Conservation (phyloP, 2,329 filamentous ascomycete species). For the Rutstroemia sp. region DNA sequence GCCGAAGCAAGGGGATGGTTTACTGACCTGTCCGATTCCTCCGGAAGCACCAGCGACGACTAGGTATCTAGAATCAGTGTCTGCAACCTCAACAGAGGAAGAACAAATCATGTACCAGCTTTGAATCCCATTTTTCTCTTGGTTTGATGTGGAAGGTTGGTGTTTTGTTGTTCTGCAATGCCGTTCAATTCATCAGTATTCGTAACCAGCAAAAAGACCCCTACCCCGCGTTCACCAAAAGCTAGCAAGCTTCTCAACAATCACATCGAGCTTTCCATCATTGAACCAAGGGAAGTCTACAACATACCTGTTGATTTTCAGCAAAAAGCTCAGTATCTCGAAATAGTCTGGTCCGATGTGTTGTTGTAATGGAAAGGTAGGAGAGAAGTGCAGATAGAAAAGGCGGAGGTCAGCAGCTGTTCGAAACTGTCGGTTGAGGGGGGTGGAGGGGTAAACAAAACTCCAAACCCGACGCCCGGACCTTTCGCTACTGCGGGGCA, state of each 20-base stretch:
- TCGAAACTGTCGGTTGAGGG: not conserved
- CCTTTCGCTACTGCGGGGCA: conserved; percentile 11
- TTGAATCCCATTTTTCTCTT: conserved; percentile 45
- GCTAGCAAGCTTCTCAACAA: not conserved
- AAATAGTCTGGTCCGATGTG: not conserved
- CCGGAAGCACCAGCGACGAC: conserved; percentile 92
- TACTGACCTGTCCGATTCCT: conserved; percentile 89
- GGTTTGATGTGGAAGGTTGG: not conserved
- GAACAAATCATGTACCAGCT: conserved; percentile 41
- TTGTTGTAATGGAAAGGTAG: no score
- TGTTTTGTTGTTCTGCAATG: not conserved
- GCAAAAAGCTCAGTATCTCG: not conserved
- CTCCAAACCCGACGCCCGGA: not conserved
- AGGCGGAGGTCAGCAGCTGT: not conserved
- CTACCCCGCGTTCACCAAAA: no score
- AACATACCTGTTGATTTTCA: not conserved
- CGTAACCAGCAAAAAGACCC: not conserved
- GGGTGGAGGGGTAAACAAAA: not conserved
- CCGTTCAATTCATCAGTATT: not conserved
- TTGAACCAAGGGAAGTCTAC: not conserved
- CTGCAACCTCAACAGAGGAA: not conserved
- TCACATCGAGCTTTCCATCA: not conserved
- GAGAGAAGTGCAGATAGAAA: not conserved
- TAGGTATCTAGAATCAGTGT: conserved; percentile 26
- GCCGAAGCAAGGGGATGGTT: not conserved